Evolutionary conservation across 306 rosid genomes (phyloP).

Genomic region (Pterocarpus santalinus): DNA sequence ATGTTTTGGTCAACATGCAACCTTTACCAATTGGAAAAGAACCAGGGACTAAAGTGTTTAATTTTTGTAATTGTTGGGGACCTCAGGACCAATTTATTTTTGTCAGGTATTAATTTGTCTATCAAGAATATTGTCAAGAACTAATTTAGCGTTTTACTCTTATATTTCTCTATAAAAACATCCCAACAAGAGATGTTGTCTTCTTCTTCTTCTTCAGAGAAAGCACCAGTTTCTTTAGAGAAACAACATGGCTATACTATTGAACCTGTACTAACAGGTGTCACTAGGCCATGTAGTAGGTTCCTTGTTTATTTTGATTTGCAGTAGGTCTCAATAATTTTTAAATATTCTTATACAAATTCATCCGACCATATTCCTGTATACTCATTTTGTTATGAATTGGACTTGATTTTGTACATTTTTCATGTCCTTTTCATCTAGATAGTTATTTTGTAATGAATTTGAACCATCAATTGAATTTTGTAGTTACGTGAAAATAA

Average conservation of each 20-base stretch:
- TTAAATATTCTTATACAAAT: neutral
- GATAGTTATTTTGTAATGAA: neutral
- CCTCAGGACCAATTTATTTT: too few relatives aligned
- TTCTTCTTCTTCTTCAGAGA: too few relatives aligned
- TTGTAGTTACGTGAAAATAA: neutral
- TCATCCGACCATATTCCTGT: neutral
- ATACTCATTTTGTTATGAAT: neutral
- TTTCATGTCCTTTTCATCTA: conserved; percentile 20
- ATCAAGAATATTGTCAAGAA: too few relatives aligned
- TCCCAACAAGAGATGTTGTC: too few relatives aligned
- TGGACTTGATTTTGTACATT: neutral
- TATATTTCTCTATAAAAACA: too few relatives aligned
- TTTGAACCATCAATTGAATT: conserved; percentile 1
- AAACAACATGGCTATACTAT: neutral
- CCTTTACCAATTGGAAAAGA: too few relatives aligned
- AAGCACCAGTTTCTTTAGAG: too few relatives aligned
- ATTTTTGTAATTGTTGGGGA: too few relatives aligned
- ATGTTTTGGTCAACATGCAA: too few relatives aligned
- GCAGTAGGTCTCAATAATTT: conserved; percentile 3
- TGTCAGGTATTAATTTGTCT: too few relatives aligned
- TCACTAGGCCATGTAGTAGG: neutral
- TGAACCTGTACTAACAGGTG: neutral
- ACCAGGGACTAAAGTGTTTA: too few relatives aligned
- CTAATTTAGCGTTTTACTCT: too few relatives aligned
- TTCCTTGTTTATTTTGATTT: conserved; percentile 10